Conservation (phyloP, 2,329 filamentous ascomycete genomes). For the Fusarium miscanthi region DNA sequence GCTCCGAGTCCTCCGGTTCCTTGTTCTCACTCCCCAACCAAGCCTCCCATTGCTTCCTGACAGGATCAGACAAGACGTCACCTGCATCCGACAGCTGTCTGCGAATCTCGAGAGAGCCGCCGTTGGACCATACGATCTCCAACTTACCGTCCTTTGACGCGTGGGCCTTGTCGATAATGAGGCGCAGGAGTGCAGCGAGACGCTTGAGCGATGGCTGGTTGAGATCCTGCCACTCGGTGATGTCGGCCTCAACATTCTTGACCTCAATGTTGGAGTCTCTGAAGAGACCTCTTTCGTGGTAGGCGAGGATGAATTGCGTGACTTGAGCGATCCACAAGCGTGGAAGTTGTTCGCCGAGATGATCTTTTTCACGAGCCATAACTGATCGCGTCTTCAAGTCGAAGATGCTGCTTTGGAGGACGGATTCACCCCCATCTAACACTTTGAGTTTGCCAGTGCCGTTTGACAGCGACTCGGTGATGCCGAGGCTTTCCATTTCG, state of each 20-base stretch:
- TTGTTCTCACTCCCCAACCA: slow-evolving; percentile 36
- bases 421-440: slow-evolving; percentile 37
- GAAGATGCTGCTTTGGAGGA: slow-evolving; percentile 52
- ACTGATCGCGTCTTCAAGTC: slow-evolving; percentile 58
- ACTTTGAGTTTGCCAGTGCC: slow-evolving; percentile 23
- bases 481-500: slow-evolving; percentile 10
- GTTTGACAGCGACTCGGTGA: not conserved
- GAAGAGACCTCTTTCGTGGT: slow-evolving; percentile 53
- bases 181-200: slow-evolving; percentile 42
- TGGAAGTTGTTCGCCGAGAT: slow-evolving; percentile 52
- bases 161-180: slow-evolving; percentile 26
- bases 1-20: not conserved
- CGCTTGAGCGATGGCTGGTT: slow-evolving; percentile 47
- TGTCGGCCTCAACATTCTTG: slow-evolving; percentile 44
- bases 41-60: slow-evolving; percentile 39
- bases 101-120: slow-evolving; percentile 40
- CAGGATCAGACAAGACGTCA: slow-evolving; percentile 36
- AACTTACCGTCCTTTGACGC: slow-evolving; percentile 30
- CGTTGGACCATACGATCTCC: slow-evolving; percentile 36
- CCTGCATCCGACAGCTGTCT: slow-evolving; percentile 39
- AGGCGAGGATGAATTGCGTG: slow-evolving; percentile 55
- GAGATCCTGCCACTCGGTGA: slow-evolving; percentile 52
- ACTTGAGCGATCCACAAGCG: slow-evolving; percentile 57
- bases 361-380: slow-evolving; percentile 26
- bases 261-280: slow-evolving; percentile 48